These are phyloP conservation scores for Venturia pyrina DNA, from an alignment of 2,329 filamentous ascomycete species.

Conservation along the genomic window DNA sequence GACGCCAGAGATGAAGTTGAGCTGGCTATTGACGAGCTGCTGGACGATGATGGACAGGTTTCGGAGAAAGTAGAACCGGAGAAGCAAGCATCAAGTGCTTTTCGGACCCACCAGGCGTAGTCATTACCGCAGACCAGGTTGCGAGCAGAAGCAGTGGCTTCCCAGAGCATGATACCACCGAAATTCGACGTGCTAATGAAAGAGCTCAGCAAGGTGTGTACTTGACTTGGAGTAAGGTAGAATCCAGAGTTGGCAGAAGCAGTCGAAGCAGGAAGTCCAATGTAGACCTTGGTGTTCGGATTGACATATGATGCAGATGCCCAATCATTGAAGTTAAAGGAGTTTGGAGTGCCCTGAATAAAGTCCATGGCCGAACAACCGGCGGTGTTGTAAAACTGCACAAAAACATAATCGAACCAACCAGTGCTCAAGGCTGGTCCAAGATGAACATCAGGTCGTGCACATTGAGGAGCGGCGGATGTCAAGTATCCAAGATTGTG, in stretches of 20 bases:
- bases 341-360: slow-evolving; percentile 21
- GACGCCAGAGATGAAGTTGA: slow-evolving; percentile 10
- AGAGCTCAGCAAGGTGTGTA: slow-evolving; percentile 32
- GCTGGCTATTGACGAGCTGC: slow-evolving; percentile 14
- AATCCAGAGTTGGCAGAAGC: slow-evolving; percentile 22
- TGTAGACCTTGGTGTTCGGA: slow-evolving; percentile 26
- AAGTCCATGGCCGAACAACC: slow-evolving; percentile 40
- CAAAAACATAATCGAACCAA: slow-evolving; percentile 43
- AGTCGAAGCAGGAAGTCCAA: slow-evolving; percentile 33
- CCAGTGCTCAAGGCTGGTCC: slow-evolving; percentile 34
- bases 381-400: slow-evolving; percentile 47
- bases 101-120: slow-evolving; percentile 40
- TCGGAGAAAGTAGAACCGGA: background rate
- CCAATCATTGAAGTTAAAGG: slow-evolving; percentile 26
- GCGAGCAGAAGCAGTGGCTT: slow-evolving; percentile 39
- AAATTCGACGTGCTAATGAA: slow-evolving; percentile 36
- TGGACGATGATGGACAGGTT: slow-evolving; percentile 11
- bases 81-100: slow-evolving; percentile 14
- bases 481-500: slow-evolving; percentile 33
- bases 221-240: slow-evolving; percentile 40
- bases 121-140: slow-evolving; percentile 35
- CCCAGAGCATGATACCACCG: slow-evolving; percentile 52
- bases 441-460: slow-evolving; percentile 38
- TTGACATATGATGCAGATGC: slow-evolving; percentile 2
- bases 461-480: slow-evolving; percentile 44